Conservation (phyloP, 495 filamentous ascomycete genomes). For the Penicillium fimorum region DNA sequence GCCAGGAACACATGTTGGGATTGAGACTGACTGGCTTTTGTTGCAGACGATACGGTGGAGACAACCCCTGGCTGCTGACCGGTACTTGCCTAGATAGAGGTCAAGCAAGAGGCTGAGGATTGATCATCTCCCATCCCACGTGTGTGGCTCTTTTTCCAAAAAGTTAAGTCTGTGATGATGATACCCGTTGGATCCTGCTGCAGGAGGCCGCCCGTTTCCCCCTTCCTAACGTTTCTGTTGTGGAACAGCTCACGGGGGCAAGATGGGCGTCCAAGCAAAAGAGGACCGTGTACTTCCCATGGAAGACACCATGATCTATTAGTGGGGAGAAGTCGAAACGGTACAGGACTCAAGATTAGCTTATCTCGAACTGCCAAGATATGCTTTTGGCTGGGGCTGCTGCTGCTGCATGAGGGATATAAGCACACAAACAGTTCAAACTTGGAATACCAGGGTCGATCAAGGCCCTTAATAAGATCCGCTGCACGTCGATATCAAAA, state of each 20-base stretch:
- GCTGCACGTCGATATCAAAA: conserved; percentile 12
- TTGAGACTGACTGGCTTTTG: conserved; percentile 26
- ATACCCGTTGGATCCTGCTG: conserved; percentile 26
- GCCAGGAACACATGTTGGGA: conserved; percentile 26
- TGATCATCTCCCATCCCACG: conserved; percentile 2
- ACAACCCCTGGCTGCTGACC: conserved; percentile 3
- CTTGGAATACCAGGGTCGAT: conserved; percentile 10
- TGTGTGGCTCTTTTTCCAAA: conserved; percentile 4
- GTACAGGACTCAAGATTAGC: neutral
- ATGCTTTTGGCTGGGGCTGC: conserved; percentile 16
- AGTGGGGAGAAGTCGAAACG: conserved; percentile 5
- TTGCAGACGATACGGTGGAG: conserved; percentile 10
- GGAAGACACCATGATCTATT: conserved; percentile 11
- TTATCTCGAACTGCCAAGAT: conserved; percentile 8
- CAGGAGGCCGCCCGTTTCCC: conserved; percentile 41
- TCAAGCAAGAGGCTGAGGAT: conserved; percentile 9
- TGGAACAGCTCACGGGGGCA: conserved; percentile 31
- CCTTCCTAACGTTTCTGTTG: conserved; percentile 36
- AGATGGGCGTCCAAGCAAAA: neutral
- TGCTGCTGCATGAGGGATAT: conserved; percentile 20
- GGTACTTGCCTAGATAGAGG: conserved; percentile 1
- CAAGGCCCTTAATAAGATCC: conserved; percentile 15
- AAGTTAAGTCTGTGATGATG: conserved; percentile 7
- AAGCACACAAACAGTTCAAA: conserved; percentile 25
- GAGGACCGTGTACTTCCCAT: conserved; percentile 4